Percentiles rank a stretch among this genome's conserved stretches.
These are phyloP conservation scores for Aspergillus ibericus DNA, from an alignment of 2,329 filamentous ascomycete species.

Conservation along the genomic window DNA sequence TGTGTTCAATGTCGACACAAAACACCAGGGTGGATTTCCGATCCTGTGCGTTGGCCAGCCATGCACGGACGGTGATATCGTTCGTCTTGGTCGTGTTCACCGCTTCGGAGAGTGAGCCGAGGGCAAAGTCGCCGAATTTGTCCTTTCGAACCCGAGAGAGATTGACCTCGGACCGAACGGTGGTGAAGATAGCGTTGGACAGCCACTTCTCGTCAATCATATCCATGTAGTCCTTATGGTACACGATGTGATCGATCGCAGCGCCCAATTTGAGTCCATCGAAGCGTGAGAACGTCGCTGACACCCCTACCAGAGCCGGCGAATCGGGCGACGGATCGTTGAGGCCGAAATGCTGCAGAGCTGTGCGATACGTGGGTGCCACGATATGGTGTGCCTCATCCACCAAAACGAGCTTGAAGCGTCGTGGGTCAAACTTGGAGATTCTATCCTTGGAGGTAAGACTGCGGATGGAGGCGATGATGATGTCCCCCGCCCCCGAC, in stretches of 20 bases:
- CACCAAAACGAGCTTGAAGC: conserved; percentile 87
- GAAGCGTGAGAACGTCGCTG: conserved; percentile 75
- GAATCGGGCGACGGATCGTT: conserved; percentile 50
- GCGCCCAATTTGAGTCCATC: conserved; percentile 80
- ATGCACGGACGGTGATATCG: conserved; percentile 79
- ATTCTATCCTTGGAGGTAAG: conserved; percentile 75
- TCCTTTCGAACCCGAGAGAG: conserved; percentile 68
- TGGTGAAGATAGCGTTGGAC: conserved; percentile 89
- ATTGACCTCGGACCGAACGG: conserved; percentile 79
- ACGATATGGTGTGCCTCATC: conserved; percentile 98
- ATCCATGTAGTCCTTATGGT: conserved; percentile 80
- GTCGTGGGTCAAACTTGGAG: conserved; percentile 73
- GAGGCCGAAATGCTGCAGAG: conserved; percentile 77
- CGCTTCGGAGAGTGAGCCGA: conserved; percentile 71
- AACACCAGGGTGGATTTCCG: conserved; percentile 89
- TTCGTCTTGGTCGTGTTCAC: conserved; percentile 84
- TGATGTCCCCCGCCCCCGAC: conserved; percentile 83
- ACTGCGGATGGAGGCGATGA: conserved; percentile 85
- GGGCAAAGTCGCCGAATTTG: conserved; percentile 74
- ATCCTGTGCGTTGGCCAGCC: conserved; percentile 71
- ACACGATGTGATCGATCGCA: conserved; percentile 93
- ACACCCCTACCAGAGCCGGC: conserved; percentile 82
- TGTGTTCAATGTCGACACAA: conserved; percentile 86
- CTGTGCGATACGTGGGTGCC: conserved; percentile 72
- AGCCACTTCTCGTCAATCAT: conserved; percentile 92